Evolutionary conservation across 2,329 filamentous ascomycete genomes (phyloP), one percentile per base, ranked within the genome.

Genomic region (Emergomyces orientalis): DNA sequence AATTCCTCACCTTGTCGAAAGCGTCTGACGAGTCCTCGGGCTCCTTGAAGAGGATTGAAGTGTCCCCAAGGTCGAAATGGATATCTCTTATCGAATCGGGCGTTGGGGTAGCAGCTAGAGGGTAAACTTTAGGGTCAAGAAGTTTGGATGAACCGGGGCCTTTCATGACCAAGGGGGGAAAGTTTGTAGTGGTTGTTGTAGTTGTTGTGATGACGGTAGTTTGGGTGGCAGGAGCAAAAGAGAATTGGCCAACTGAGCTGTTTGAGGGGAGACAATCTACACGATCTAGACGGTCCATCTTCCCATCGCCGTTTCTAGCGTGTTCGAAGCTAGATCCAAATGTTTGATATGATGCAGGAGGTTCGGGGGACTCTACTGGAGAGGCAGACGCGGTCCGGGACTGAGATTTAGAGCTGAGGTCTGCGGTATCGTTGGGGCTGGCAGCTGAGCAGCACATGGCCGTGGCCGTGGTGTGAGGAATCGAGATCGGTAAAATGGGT

Each of bases 101-200:
- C 1, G 92, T 96, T 0, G 90, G 88, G 59, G 89, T 87, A 65
- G 84, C 83, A 45, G 93, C 93, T 37, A 99, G 81, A 47, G 94
- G 94, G 74, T 96, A 99, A 69, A 94, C 86, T 74, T 95, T 96
- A 17, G 88, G 82, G 75, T 97, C 91, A 63, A 96, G 84, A 61
- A 87, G 83, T 64, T 84, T 80, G 41, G 91, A 82, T 60, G 86
- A 84, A 61, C 85, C 84, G 30, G 90, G 88, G 64, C 89, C 84
- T 67, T 86, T 86, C 68, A 96, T 85, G 62, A 90, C 81, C 63
- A 97, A 80, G n/a, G 91, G 91, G 56, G 93, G 92, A 68, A 94
- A 95, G 19, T 80, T 76, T 76, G 90, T 82, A 74, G 87, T 90
- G 1, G 92, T 95, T 0, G 91, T 96, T 0, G 91, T 97, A 0